Evolutionary conservation across 78 protist genomes (phyloP), one percentile per base, ranked within the genome.

Genomic region (Tieghemostelium lacteum): DNA sequence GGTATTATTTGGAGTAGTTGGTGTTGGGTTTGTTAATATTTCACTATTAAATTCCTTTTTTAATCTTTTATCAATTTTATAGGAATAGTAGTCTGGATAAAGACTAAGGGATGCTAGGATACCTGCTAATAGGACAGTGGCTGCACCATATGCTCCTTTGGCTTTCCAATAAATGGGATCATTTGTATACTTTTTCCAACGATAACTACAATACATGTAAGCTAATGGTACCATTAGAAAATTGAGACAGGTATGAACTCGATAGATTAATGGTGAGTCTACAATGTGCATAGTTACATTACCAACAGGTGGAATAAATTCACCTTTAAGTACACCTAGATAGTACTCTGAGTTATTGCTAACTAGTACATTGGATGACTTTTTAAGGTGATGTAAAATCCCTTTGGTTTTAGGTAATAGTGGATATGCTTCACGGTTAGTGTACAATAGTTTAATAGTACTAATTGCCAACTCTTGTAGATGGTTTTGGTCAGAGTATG

Each of bases 221-320:
- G 89, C 50, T 8, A 83, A 55, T 40, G 77, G 77, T 39, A 52
- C 77, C 45, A 66, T 40, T 16, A 83, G 14, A 20, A 73, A 62
- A 69, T 83, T 83, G 33, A 42, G 40, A 28, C 39, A 34, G 12
- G 63, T 24, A 33, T 83, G 89, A 2, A 69, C 6, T 39, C 52
- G 50, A 73, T 24, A 69, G 20, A 34, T 37, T 19, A 22, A n/a
- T n/a, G 20, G 31, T 4, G 26, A 17, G 19, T 69, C 89, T 39
- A 55, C 57, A 63, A 37, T 19, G 5, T 29, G 42, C 17, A 71
- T 52, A 36, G 36, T 20, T 2, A 73, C 24, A 28, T 45, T 60
- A 8, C 89, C 89, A 42, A 83, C 77, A 8, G 89, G 89, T 39
- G 89, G 89, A 28, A 83, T 69, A 12, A 54, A 83, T 29, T 36